Evolutionary conservation across 2,329 filamentous ascomycete genomes (phyloP).

Genomic region (Aspergillus clavatus): DNA sequence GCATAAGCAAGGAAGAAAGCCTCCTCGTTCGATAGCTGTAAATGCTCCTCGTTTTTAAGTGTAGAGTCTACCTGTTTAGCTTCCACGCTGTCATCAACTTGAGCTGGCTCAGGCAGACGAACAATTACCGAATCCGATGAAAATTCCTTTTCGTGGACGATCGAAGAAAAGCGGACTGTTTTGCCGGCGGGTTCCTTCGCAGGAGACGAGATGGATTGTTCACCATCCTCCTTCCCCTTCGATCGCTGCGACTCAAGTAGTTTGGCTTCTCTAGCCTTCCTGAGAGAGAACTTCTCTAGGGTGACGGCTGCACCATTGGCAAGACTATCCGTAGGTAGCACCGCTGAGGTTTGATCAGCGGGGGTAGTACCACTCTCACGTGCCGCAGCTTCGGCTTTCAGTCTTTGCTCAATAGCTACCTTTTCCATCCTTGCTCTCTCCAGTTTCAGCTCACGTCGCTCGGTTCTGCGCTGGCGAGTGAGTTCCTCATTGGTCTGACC

Average conservation of each 20-base stretch:
- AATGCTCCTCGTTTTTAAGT: slow-evolving; percentile 64
- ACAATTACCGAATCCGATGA: slow-evolving; percentile 20
- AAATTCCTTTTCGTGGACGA: slow-evolving; percentile 61
- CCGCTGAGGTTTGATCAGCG: slow-evolving; percentile 10
- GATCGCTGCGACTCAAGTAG: slow-evolving; percentile 19
- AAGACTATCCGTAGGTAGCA: slow-evolving; percentile 12
- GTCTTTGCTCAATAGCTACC: slow-evolving; percentile 72
- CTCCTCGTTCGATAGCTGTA: slow-evolving; percentile 88
- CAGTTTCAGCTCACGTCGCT: slow-evolving; percentile 80
- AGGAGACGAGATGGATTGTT: slow-evolving; percentile 2
- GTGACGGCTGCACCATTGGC: slow-evolving; percentile 14
- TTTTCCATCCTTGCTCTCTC: slow-evolving; percentile 85
- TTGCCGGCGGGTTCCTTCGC: slow-evolving; percentile 40
- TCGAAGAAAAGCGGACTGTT: slow-evolving; percentile 66
- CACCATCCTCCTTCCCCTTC: slow-evolving; percentile 12
- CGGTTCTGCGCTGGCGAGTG: slow-evolving; percentile 70
- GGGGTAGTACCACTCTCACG: slow-evolving; percentile 21
- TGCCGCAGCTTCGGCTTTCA: slow-evolving; percentile 49
- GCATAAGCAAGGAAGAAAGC: slow-evolving; percentile 84
- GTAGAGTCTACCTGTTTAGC: slow-evolving; percentile 22
- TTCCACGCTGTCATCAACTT: slow-evolving; percentile 14
- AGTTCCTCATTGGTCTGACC: slow-evolving; percentile 73
- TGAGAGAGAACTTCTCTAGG: slow-evolving; percentile 32
- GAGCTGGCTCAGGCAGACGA: slow-evolving; percentile 11
- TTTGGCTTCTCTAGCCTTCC: slow-evolving; percentile 30